Evolutionary conservation across 208 protist genomes (phyloP).

Genomic region (Crithidia thermophila): DNA sequence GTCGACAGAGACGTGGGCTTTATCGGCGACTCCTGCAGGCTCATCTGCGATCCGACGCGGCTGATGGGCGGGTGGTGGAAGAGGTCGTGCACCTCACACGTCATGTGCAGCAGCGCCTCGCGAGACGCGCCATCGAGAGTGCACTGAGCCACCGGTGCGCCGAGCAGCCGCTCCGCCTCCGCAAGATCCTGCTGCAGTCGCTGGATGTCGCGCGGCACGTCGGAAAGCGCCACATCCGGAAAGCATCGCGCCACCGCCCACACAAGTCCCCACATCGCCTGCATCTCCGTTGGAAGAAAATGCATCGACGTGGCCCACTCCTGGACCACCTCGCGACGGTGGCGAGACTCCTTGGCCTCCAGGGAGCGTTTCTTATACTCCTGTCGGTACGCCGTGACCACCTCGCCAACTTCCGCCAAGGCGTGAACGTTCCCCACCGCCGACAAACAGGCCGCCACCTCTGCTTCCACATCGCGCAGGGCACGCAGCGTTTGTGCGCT

Average conservation of each 20-base stretch:
- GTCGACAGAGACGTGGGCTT: background rate
- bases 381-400: background rate
- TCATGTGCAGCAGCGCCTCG: background rate
- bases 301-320: slow-evolving; percentile 13
- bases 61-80: background rate
- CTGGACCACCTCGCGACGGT: slow-evolving; percentile 12
- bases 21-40: background rate
- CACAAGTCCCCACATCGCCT: background rate
- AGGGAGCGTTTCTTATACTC: slow-evolving; percentile 7
- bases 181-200: background rate
- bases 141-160: slow-evolving; percentile 5
- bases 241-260: background rate
- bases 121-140: slow-evolving; percentile 2
- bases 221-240: background rate
- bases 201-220: background rate
- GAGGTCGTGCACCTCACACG: background rate
- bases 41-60: background rate
- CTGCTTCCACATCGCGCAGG: background rate
- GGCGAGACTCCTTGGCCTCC: slow-evolving; percentile 5
- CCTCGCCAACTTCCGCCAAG: slow-evolving; percentile 1
- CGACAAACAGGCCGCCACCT: background rate
- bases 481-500: background rate
- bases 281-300: background rate
- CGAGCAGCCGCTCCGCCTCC: slow-evolving; percentile 17
- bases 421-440: slow-evolving; percentile 1